Evolutionary conservation across 1,284 basidiomycete genomes (phyloP).

Genomic region (Cutaneotrichosporon sp.): DNA sequence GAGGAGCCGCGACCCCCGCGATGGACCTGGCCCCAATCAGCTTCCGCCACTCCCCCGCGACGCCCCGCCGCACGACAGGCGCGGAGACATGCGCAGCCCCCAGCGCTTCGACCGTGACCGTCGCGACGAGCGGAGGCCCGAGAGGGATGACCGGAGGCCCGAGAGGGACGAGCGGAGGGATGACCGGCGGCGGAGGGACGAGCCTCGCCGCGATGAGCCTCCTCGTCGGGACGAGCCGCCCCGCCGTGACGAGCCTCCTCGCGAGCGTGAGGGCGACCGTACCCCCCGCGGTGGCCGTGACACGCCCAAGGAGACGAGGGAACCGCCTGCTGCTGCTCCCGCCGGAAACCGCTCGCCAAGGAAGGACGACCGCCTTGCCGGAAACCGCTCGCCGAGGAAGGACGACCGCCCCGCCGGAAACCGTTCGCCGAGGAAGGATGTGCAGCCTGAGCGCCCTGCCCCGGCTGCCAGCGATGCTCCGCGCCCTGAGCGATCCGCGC

Average conservation of each 20-base stretch:
- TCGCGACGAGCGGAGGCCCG: background rate
- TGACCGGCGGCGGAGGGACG: conserved; percentile 4
- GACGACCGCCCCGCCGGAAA: background rate
- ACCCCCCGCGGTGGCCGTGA: conserved; percentile 2
- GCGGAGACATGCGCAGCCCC: background rate
- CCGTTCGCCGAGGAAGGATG: background rate
- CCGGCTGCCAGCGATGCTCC: background rate
- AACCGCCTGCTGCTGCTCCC: background rate
- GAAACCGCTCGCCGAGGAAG: background rate
- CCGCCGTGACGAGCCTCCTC: background rate
- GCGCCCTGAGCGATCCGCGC: background rate
- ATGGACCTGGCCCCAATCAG: background rate
- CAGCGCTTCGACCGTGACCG: conserved; percentile 3
- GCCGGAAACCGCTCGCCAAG: background rate
- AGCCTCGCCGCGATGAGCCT: conserved; percentile 2
- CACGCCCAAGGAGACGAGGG: background rate
- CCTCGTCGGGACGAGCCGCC: background rate
- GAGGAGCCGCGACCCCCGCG: background rate
- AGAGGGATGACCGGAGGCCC: background rate
- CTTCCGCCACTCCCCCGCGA: background rate
- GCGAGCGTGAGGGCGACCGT: background rate
- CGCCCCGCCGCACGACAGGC: background rate
- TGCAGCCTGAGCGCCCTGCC: background rate
- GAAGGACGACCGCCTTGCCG: background rate
- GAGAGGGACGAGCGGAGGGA: background rate